phyloP scores from a whole-genome alignment of 441 rosid genomes.

The Theobroma grandiflorum region DNA sequence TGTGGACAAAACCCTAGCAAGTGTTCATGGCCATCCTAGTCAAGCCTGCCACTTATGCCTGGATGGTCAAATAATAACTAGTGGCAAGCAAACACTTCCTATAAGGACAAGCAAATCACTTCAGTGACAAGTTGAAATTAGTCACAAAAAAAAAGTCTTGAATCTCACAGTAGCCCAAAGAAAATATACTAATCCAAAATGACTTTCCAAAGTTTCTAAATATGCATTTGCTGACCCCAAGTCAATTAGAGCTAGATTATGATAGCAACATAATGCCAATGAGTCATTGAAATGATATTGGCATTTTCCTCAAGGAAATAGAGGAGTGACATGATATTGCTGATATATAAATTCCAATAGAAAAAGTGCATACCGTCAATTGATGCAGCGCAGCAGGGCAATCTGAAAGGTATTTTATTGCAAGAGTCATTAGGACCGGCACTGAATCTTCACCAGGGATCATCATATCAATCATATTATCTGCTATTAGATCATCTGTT shows the following conservation, averaged over 20 bases:
- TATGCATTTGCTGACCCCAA: background rate
- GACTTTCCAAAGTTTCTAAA: background rate
- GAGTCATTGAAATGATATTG: background rate
- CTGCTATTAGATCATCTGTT: constrained; percentile 80
- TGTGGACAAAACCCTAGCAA: constrained; percentile 17
- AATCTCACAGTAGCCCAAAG: background rate
- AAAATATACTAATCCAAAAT: background rate
- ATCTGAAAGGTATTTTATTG: constrained; percentile 87
- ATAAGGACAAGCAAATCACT: constrained; percentile 5
- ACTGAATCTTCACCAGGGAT: constrained; percentile 99
- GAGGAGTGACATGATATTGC: background rate
- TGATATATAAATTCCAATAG: too few relatives aligned
- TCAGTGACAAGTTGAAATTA: background rate
- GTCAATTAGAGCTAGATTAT: background rate
- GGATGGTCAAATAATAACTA: background rate
- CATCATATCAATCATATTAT: constrained; percentile 96
- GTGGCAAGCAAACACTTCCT: background rate
- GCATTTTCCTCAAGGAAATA: background rate
- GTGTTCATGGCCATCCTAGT: too few relatives aligned
- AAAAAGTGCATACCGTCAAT: constrained; percentile 54
- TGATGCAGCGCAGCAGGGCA: constrained; percentile 77
- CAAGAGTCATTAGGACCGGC: constrained; percentile 90
- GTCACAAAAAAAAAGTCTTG: background rate
- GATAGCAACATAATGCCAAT: background rate
- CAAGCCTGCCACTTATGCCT: constrained; percentile 12